Evolutionary conservation across 306 rosid genomes (phyloP), one percentile per base, ranked within the genome.

Genomic region (Prinsepia uniflora): DNA sequence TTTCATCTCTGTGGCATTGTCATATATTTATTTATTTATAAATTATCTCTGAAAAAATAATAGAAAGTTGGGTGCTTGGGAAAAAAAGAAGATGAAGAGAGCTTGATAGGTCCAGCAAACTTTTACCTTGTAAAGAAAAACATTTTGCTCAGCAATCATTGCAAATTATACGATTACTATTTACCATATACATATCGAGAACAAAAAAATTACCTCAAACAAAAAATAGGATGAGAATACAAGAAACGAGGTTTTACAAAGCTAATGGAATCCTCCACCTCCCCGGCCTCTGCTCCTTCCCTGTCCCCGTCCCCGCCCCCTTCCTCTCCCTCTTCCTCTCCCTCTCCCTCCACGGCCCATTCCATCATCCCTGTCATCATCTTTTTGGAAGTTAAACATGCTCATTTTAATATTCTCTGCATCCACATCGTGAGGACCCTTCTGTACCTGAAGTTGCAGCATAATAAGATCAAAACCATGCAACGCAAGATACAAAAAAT

Each of bases 381-480:
- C 84, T 75, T 84, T 90, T 62, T 79, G 74, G 56, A 68, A 94
- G 69, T 74, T 79, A 78, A 94, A 94, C 96, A 94, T 88, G 76
- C 87, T 94, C 86, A 93, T 80, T 78, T 84, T 86, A 56, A 90
- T 80, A 66, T 86, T 75, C 14, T 87, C 90, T 6, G 92, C 94
- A 40, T 71, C 73, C 40, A 76, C 57, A 7, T 56, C 87, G 6
- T 62, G 76, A 60, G 80, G 63, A 69, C 76, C 86, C 57, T 59
- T 57, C 46, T 50, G 82, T 60, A 68, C 88, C 97, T 89, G 81
- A 72, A 70, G 72, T 68, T 55, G 65, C 71, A 76, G 56, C 73
- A 34, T 49, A 66, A 44, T 4, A 17, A 12, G 34, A 64, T 70
- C 30, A 73, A 50, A 62, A 55, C 47, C 81, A 34, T 48, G 66